Percentiles rank a stretch among this genome's conserved stretches.
These are phyloP conservation scores for Pseudopediastrum boryanum DNA, from an alignment of 139 green algal genomes.

Conservation along the genomic window DNA sequence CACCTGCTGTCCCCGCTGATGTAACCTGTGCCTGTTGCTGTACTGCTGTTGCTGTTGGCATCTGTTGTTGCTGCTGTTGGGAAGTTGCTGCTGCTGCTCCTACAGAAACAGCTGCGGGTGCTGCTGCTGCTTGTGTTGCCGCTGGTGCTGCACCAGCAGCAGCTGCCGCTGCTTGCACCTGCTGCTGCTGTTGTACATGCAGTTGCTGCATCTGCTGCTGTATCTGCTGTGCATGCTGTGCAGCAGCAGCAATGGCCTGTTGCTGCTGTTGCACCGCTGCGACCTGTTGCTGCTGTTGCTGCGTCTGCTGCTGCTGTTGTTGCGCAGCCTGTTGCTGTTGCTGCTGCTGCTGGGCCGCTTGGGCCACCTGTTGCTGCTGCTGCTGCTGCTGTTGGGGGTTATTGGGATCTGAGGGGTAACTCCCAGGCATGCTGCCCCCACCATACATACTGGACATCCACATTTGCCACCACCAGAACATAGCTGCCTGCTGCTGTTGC, in stretches of 20 bases:
- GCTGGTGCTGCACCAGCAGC: not conserved
- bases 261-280: not conserved
- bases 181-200: not conserved
- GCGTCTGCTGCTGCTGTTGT: constrained; percentile 18
- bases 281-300: constrained; percentile 1
- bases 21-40: not conserved
- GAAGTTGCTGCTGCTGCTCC: not conserved
- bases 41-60: not conserved
- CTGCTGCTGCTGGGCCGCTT: not conserved
- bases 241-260: not conserved
- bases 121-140: constrained; percentile 4
- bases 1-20: not conserved
- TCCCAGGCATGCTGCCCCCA: constrained; percentile 8
- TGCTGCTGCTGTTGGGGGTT: not conserved
- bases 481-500: constrained; percentile 48
- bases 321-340: constrained; percentile 17
- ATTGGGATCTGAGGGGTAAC: too few relatives aligned
- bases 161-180: constrained; percentile 1
- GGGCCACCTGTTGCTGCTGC: constrained; percentile 12
- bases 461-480: constrained; percentile 55
- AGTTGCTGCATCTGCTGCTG: not conserved
- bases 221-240: constrained; percentile 1
- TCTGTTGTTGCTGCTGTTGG: not conserved
- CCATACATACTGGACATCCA: constrained; percentile 44
- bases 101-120: constrained; percentile 7